These are phyloP conservation scores for Monilinia polystroma DNA, from an alignment of 2,329 filamentous ascomycete species.

Conservation along the genomic window DNA sequence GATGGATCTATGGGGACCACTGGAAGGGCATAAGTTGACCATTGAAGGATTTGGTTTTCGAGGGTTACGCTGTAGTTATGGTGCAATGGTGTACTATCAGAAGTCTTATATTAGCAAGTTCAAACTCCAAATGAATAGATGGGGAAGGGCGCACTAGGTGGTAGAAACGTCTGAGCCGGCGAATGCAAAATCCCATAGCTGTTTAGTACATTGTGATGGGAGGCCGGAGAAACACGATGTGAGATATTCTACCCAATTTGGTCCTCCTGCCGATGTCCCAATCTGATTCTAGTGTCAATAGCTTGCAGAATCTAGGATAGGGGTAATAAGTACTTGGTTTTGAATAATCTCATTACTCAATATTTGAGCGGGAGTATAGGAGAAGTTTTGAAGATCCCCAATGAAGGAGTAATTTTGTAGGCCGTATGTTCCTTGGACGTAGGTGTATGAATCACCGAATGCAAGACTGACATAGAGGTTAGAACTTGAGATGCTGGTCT, in stretches of 20 bases:
- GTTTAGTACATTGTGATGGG: conserved; percentile 46
- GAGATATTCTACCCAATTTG: conserved; percentile 53
- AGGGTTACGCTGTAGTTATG: conserved; percentile 51
- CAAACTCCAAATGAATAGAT: too few relatives aligned
- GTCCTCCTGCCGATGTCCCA: conserved; percentile 18
- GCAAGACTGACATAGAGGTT: conserved; percentile 41
- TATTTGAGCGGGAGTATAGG: conserved; percentile 47
- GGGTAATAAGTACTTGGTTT: conserved; percentile 42
- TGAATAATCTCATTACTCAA: conserved; percentile 52
- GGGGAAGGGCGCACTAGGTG: conserved; percentile 18
- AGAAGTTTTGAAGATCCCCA: conserved; percentile 50
- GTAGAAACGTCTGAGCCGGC: conserved; percentile 51
- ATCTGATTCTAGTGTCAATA: neutral
- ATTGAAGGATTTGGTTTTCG: conserved; percentile 52
- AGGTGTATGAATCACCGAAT: conserved; percentile 54
- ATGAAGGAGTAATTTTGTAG: conserved; percentile 54
- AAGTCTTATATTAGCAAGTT: neutral
- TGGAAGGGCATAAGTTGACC: conserved; percentile 43
- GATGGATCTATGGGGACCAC: conserved; percentile 37
- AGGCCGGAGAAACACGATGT: conserved; percentile 51
- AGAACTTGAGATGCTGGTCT: neutral
- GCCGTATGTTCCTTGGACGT: conserved; percentile 53
- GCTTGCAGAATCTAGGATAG: conserved; percentile 34
- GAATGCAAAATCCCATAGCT: conserved; percentile 58
- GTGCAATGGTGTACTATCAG: conserved; percentile 47